Base-by-base conservation (phyloP, 2,329 filamentous ascomycete species). In the Penicillium decumbens region DNA sequence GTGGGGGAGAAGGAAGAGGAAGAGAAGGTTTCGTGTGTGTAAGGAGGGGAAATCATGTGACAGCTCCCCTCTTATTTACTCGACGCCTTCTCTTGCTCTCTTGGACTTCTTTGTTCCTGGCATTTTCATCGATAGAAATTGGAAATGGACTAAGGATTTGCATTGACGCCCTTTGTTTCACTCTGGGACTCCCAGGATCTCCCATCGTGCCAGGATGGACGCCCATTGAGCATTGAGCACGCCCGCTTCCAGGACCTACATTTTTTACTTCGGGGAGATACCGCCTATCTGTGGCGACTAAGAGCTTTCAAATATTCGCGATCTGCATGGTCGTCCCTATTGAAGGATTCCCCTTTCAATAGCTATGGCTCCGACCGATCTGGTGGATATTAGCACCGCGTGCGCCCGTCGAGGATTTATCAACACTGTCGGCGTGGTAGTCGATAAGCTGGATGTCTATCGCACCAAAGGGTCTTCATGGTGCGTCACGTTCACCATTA, bases 361-460 rank as follows among this genome's bases (percentile, higher is more conserved):
- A 18, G 42, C 9, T 9, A 61, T 61, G 59, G 39, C 56, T 24
- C 27, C 53, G 6, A 20, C 64, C 1, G 68, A 69, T 32, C 80
- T 81, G 57, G 64, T 69, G 4, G 67, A 71, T 37, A 68, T 81
- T 66, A 77, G 57, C 62, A 70, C 54, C 65, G 82, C 52, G 68
- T 77, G 43, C 18, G 63, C 66, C 23, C 47, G 67, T 40, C 41
- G 56, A 7, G 57, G 24, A 55, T 63, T 25, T 5, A 73, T 84
- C 55, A 85, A 75, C 68, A 71, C 93, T 35, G 78, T 89, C 43
- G 90, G 89, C 1, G 69, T 92, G 4, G 80, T 92, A 3, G 80
- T 81, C 44, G 87, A 92, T 58, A 77, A 76, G 42, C 76, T 81
- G 49, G 68, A 75, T 0, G 79, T 82, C 1, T 74, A 73, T 0